Evolutionary conservation across 129 eudicot species (phyloP), one percentile per base, ranked within the genome.

Genomic region (Escallonia herrerae): DNA sequence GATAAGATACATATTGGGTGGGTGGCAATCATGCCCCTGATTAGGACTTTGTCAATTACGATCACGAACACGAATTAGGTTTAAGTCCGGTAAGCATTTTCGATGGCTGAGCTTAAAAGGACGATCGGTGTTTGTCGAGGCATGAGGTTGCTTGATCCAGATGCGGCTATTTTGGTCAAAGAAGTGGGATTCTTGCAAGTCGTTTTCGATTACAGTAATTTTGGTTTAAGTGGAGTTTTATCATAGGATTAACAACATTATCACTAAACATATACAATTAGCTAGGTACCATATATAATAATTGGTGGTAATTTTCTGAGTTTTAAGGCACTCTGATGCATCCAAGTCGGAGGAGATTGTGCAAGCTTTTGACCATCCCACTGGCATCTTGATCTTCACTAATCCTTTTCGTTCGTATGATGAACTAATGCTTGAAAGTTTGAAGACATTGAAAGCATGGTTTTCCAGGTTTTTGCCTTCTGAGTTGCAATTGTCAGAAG

Each of bases 71-170:
- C 49, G 49, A 48, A 56, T 68, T 56, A 68, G 56, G 58, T 46
- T 42, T 5, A 7, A 45, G 46, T 46, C 57, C 45, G 3, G 2
- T 11, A 58, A n/a, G 57, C 65, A 60, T 44, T 53, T 73, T 65
- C 39, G 9, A 64, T 64, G 80, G 80, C 22, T 13, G 68, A 63
- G 72, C 72, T 57, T 70, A 12, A 69, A 69, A 43, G 70, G 2
- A 57, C 52, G 47, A 15, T 15, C 61, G 0, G 41, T 41, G 13
- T 53, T 42, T 40, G 51, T 22, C 42, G 37, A 41, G 15, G 42
- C 39, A 41, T 8, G 39, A 14, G 49, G 40, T 37, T n/a, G 7
- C 8, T 11, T 60, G 43, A 10, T 7, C 58, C 44, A 15, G 8
- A 61, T 60, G 56, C 41, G 54, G 53, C 63, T 15, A 42, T 71